Evolutionary conservation across 495 filamentous ascomycete genomes (phyloP), one percentile per base, ranked within the genome.

Genomic region (Chaetomium fimeti): DNA sequence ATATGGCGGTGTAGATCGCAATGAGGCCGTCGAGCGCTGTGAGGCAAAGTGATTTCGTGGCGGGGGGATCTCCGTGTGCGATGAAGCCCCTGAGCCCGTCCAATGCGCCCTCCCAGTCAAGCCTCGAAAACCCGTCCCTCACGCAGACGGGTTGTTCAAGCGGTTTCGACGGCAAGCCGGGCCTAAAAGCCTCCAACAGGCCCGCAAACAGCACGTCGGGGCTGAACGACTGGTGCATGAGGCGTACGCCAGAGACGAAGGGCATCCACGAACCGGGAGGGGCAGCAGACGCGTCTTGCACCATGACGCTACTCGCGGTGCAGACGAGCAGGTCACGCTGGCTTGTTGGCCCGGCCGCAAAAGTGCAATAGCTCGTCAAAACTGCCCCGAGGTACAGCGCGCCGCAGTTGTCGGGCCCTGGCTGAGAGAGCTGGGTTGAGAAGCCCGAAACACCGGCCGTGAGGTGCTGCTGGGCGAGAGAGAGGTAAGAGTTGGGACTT

Each of bases 381-480:
- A 45, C 38, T 29, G 55, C 55, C 22, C 36, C 55, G 20, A 57
- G 38, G 38, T 57, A 57, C 24, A 57, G 24, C 12, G 38, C 55
- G 36, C 55, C 55, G 55, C 55, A 57, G 38, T 45, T 57, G 9
- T 57, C 38, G 38, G 36, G 38, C 24, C n/a, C 38, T 13, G 55
- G 36, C 12, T 11, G 55, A 4, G 57, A 47, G 40, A 59, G 57
- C 42, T 59, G 57, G 24, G 42, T 4, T 11, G 57, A 47, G 42
- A 59, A 59, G 40, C 57, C 57, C 25, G 57, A 59, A 13, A 29
- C 5, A 25, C 57, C 57, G 25, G 42, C 57, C 7, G 40, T 59
- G 40, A 59, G 27, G 57, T 59, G 57, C 42, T 59, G 40, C 5
- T 59, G 57, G 40, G 57, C 57, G 42, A 59, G 57, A 3, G 24